Evolutionary conservation across 1,284 basidiomycete species (phyloP), one percentile per base, ranked within the genome.

Genomic region (Violaceomyces palustris): DNA sequence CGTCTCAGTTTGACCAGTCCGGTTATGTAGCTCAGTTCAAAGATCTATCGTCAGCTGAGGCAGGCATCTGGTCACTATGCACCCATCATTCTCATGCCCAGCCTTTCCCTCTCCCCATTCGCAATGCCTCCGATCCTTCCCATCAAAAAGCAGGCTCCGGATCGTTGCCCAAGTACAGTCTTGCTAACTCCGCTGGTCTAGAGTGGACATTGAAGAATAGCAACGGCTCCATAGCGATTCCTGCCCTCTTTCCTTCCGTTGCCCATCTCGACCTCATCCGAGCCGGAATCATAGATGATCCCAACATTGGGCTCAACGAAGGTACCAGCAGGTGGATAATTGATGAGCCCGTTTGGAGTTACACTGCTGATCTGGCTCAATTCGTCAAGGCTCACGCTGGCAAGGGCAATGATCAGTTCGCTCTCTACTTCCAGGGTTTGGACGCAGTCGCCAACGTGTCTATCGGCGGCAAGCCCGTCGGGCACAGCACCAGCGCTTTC

Each of bases 401-500:
- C 30, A 64, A 25, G 12, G 28, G 56, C 6, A 49, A 64, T 7
- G 66, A 74, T 19, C 74, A 74, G 40, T 74, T 77, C 1, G 66
- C 81, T 21, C 73, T 83, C n/a, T 77, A 81, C 12, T 82, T 83
- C 63, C 78, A 81, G 39, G 81, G 81, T 3, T 75, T 83, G 27
- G 81, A 83, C 62, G 81, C 80, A 0, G 75, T 82, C 37, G 79
- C 80, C 8, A 81, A 80, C 39, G 79, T 82, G 39, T 79, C 77
- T 8, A 69, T 83, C 11, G 77, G 76, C 10, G 79, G 77, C 3
- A 73, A 80, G 28, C 76, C 79, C 3, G 69, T 83, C 17, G 78
- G 79, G 6, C 80, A 78, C 78, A 80, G 81, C 14, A 77, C 79
- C 60, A 82, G 83, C 58, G 76, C 81, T 55, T 82, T 83, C 68